phyloP scores from a whole-genome alignment of 73 alveolate species.

The Urostyla sp. region DNA sequence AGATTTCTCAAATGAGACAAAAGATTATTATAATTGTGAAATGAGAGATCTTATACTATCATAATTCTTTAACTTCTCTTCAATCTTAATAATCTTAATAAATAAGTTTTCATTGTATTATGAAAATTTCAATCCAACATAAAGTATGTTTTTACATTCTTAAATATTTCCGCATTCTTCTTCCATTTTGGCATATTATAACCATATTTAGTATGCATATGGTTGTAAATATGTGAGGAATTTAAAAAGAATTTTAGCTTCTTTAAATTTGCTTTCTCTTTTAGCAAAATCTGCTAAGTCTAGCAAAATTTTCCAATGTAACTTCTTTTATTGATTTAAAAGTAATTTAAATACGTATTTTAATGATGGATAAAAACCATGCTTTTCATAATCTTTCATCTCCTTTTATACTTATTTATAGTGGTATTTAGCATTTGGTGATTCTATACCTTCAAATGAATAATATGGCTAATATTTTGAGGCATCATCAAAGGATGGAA shows the following conservation, averaged over 20 bases:
- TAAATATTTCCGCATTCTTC: conserved; percentile 79
- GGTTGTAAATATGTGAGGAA: conserved; percentile 62
- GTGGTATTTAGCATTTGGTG: conserved; percentile 33
- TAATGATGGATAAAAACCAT: neutral
- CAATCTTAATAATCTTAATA: conserved; percentile 67
- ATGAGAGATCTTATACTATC: conserved; percentile 60
- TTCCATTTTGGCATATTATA: conserved; percentile 81
- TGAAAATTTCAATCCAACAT: conserved; percentile 69
- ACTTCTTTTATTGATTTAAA: conserved; percentile 30
- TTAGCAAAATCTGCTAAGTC: conserved; percentile 79
- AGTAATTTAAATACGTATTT: conserved; percentile 42
- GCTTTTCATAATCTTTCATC: conserved; percentile 38
- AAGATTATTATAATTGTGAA: conserved; percentile 39
- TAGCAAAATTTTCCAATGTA: conserved; percentile 72
- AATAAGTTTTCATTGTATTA: conserved; percentile 70
- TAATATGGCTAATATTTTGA: neutral
- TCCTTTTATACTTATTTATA: conserved; percentile 6
- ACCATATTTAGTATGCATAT: conserved; percentile 69
- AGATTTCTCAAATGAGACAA: conserved; percentile 64
- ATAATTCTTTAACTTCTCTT: conserved; percentile 69
- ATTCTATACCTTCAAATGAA: neutral
- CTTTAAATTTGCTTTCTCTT: conserved; percentile 62
- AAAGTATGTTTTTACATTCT: conserved; percentile 57
- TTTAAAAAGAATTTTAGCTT: conserved; percentile 65
- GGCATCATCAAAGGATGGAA: conserved; percentile 27